Evolutionary conservation across 2,329 filamentous ascomycete species (phyloP).

Genomic region (Colletotrichum limetticola): DNA sequence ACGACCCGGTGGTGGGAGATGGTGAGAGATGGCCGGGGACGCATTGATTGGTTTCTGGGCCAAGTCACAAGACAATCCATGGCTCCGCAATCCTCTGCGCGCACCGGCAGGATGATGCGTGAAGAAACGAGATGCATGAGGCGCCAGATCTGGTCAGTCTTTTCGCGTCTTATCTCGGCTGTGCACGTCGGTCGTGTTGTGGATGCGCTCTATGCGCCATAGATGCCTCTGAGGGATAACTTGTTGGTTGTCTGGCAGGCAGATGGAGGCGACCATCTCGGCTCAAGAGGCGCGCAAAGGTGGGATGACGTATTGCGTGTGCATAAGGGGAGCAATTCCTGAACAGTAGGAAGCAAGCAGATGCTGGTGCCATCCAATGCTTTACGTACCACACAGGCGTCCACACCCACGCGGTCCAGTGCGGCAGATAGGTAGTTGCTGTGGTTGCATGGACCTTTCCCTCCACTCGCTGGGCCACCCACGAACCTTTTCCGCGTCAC

Average conservation of each 20-base stretch:
- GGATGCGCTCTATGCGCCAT: slow-evolving; percentile 8
- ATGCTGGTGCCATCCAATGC: not conserved
- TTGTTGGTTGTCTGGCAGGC: not conserved
- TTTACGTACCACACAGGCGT: not conserved
- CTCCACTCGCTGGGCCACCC: slow-evolving; percentile 1
- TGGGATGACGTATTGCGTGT: slow-evolving; percentile 8
- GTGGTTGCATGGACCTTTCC: slow-evolving; percentile 24
- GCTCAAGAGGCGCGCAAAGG: not conserved
- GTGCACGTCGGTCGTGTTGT: not conserved
- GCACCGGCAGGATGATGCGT: slow-evolving; percentile 5
- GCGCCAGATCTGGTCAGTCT: not conserved
- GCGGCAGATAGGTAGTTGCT: not conserved
- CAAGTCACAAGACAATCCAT: slow-evolving; percentile 25
- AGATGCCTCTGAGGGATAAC: not conserved
- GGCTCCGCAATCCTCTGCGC: slow-evolving; percentile 22
- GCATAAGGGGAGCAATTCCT: not conserved
- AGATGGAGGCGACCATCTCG: not conserved
- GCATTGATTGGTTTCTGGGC: slow-evolving; percentile 19
- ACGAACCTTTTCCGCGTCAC: slow-evolving; percentile 20
- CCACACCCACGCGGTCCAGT: not conserved
- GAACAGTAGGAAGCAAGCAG: not conserved
- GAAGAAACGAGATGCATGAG: slow-evolving; percentile 23
- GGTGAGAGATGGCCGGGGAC: not conserved
- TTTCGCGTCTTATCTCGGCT: not conserved
- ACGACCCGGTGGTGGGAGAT: slow-evolving; percentile 5